Conservation (phyloP, 495 filamentous ascomycete species). For the Evansstolkia leycettana region DNA sequence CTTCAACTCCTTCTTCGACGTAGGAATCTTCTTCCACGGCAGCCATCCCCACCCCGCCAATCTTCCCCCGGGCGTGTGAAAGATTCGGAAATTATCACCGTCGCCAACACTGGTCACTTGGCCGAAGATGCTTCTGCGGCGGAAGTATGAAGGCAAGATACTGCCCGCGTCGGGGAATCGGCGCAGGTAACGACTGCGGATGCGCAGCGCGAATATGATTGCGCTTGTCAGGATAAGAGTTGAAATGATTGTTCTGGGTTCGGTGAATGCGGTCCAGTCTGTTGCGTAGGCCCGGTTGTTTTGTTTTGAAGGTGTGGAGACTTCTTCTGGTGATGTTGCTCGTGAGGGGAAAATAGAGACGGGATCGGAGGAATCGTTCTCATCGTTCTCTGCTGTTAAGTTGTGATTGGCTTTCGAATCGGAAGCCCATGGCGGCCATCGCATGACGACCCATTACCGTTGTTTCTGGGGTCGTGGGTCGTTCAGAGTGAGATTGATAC, state of each 20-base stretch:
- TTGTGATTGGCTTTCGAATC: slow-evolving; percentile 18
- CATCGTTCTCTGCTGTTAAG: slow-evolving; percentile 10
- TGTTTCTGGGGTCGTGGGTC: slow-evolving; percentile 2
- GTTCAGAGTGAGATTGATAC: not conserved
- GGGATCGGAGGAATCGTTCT: too few relatives aligned
- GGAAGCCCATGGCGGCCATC: slow-evolving; percentile 41
- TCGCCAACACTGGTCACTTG: slow-evolving; percentile 89
- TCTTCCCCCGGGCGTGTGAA: slow-evolving; percentile 83
- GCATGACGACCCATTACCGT: slow-evolving; percentile 32
- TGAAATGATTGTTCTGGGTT: slow-evolving; percentile 52
- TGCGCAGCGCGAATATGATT: slow-evolving; percentile 42
- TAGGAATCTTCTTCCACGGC: slow-evolving; percentile 59
- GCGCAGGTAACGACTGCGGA: slow-evolving; percentile 55
- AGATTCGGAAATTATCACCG: slow-evolving; percentile 87
- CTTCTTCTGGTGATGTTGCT: slow-evolving; percentile 6
- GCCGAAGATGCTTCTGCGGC: slow-evolving; percentile 64
- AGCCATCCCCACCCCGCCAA: slow-evolving; percentile 87
- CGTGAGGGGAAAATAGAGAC: slow-evolving; percentile 1
- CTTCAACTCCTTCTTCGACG: slow-evolving; percentile 50
- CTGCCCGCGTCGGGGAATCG: slow-evolving; percentile 63
- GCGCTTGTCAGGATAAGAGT: slow-evolving; percentile 57
- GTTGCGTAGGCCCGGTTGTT: slow-evolving; percentile 34
- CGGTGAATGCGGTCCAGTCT: slow-evolving; percentile 57
- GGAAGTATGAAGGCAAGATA: slow-evolving; percentile 56
- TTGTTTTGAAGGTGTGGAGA: too few relatives aligned